phyloP scores from a whole-genome alignment of 148 eudicot species.

The Dysphania ambrosioides region DNA sequence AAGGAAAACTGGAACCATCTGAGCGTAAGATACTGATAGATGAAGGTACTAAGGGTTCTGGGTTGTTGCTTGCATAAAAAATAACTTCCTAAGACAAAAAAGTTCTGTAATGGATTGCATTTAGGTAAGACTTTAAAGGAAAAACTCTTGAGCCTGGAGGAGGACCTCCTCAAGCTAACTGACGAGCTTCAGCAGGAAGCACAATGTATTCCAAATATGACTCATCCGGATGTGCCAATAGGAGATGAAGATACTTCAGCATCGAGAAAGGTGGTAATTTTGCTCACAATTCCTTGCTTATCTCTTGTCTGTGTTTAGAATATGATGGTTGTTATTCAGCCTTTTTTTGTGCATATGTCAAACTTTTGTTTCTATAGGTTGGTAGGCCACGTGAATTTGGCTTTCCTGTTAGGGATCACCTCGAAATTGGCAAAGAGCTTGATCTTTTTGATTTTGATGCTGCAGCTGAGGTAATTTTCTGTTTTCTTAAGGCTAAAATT shows the following conservation, averaged over 20 bases:
- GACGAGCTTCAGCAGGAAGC: constrained; percentile 93
- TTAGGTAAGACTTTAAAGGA: constrained; percentile 87
- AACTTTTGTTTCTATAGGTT: constrained; percentile 37
- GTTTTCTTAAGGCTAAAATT: not conserved
- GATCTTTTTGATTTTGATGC: constrained; percentile 90
- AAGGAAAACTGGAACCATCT: constrained; percentile 68
- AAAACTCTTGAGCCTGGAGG: constrained; percentile 62
- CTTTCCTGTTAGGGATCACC: constrained; percentile 73
- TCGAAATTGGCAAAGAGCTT: constrained; percentile 84
- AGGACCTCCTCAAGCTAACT: constrained; percentile 66
- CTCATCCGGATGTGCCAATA: constrained; percentile 85
- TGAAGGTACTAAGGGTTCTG: constrained; percentile 51
- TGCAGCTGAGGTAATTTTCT: constrained; percentile 75
- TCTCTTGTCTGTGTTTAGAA: not conserved
- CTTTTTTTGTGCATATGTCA: not conserved
- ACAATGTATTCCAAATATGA: constrained; percentile 91
- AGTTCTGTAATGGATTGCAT: constrained; percentile 15
- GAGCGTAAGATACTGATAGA: constrained; percentile 86
- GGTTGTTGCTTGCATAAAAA: constrained; percentile 5
- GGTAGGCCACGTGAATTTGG: constrained; percentile 57
- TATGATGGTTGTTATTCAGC: not conserved
- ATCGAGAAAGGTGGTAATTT: constrained; percentile 60
- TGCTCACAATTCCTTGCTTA: not conserved
- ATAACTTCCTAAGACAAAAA: not conserved
- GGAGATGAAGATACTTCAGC: constrained; percentile 80